A percentile compares a stretch with the other conserved stretches of the same genome.
phyloP scores from a whole-genome alignment of 495 filamentous ascomycete species.

The Lophiostoma macrostomum region DNA sequence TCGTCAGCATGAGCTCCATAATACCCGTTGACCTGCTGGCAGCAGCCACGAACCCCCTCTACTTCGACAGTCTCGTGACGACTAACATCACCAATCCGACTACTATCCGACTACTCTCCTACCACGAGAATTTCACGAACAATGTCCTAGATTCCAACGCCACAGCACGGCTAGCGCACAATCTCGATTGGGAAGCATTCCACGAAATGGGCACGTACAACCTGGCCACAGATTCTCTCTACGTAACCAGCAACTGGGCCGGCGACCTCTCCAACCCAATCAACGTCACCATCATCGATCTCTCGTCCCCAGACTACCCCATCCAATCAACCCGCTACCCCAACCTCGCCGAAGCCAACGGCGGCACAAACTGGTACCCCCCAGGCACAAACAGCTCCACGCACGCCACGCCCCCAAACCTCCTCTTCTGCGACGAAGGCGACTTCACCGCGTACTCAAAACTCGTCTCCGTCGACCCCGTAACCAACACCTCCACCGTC shows the following conservation, averaged over 20 bases:
- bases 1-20: slow-evolving; percentile 32
- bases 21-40: slow-evolving; percentile 36
- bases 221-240: slow-evolving; percentile 48
- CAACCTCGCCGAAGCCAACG: slow-evolving; percentile 34
- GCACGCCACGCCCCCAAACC: slow-evolving; percentile 26
- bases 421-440: slow-evolving; percentile 41
- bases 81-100: slow-evolving; percentile 22
- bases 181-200: slow-evolving; percentile 45
- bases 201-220: slow-evolving; percentile 61
- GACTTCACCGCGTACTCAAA: slow-evolving; percentile 28
- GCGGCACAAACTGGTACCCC: slow-evolving; percentile 37
- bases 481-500: slow-evolving; percentile 27
- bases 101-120: slow-evolving; percentile 35
- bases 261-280: slow-evolving; percentile 32
- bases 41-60: slow-evolving; percentile 32
- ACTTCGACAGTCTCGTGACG: slow-evolving; percentile 31
- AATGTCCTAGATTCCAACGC: slow-evolving; percentile 37
- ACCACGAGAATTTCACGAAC: slow-evolving; percentile 32
- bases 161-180: slow-evolving; percentile 28
- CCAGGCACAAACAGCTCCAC: slow-evolving; percentile 20
- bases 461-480: slow-evolving; percentile 34
- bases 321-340: slow-evolving; percentile 40
- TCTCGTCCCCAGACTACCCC: slow-evolving; percentile 39
- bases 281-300: slow-evolving; percentile 38
- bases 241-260: slow-evolving; percentile 59